Percentiles rank a stretch among this genome's conserved stretches.
These are phyloP conservation scores for Cladosporium sp. DNA, from an alignment of 2,329 filamentous ascomycete genomes.

Conservation along the genomic window DNA sequence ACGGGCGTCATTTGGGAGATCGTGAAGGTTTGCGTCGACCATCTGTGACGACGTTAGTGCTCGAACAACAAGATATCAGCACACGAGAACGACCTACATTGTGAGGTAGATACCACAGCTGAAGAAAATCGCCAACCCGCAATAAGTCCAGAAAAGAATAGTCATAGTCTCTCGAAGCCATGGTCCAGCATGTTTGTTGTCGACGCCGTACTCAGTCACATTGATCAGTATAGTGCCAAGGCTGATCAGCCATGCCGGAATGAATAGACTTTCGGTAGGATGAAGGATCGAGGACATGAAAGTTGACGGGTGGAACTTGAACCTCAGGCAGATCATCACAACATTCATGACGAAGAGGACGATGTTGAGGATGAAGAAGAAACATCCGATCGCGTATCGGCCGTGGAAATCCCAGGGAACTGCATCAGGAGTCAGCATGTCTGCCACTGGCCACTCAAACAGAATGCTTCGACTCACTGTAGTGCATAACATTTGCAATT, in stretches of 20 bases:
- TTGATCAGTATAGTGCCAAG: slow-evolving; percentile 66
- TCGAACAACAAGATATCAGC: neutral
- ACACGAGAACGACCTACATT: slow-evolving; percentile 60
- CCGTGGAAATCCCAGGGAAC: slow-evolving; percentile 48
- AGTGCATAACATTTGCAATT: slow-evolving; percentile 59
- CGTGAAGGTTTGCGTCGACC: slow-evolving; percentile 67
- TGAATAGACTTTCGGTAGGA: slow-evolving; percentile 76
- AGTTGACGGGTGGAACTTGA: slow-evolving; percentile 68
- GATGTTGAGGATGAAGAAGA: slow-evolving; percentile 53
- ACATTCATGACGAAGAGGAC: slow-evolving; percentile 71
- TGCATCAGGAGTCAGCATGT: slow-evolving; percentile 17
- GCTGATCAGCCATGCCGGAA: slow-evolving; percentile 68
- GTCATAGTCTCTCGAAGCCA: slow-evolving; percentile 62
- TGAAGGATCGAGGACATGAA: slow-evolving; percentile 73
- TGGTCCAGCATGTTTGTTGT: slow-evolving; percentile 51
- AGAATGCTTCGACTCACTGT: slow-evolving; percentile 47
- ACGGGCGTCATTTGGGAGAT: slow-evolving; percentile 84
- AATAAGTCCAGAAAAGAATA: slow-evolving; percentile 74
- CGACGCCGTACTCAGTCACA: slow-evolving; percentile 70
- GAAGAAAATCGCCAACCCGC: slow-evolving; percentile 65
- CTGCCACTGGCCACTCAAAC: neutral
- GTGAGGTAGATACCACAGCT: slow-evolving; percentile 74
- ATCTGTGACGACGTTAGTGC: slow-evolving; percentile 45
- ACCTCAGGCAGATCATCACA: slow-evolving; percentile 66
- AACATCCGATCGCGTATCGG: slow-evolving; percentile 51